Base-by-base conservation (phyloP, 176 grass and related monocot species). In the Eragrostis nindensis region DNA sequence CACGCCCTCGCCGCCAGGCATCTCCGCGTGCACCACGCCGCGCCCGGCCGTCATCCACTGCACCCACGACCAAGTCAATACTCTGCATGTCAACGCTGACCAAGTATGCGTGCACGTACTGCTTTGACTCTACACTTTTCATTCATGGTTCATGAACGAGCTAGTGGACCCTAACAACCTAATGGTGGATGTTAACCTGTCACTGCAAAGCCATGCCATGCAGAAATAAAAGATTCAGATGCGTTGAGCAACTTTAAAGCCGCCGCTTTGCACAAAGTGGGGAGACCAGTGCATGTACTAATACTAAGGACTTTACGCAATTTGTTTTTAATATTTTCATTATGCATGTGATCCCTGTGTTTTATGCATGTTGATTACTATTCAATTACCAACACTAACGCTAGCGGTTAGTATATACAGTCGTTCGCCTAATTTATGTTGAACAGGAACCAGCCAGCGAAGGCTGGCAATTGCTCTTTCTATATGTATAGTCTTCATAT, bases 41-140 rank as follows among this genome's bases (percentile, higher is more conserved):
- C 95, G 92, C 67, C 95, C 95, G 18, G 87, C 95, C 25, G 92
- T 98, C 95, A 92, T 89, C 95, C 92, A 98, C 92, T 97, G 82
- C 75, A 62, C 3, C 8, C 5, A 63, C 26, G 25, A 8, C 30
- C 1, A 54, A 5, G 53, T 61, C 39, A 76, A 41, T 61, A 47
- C 54, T 57, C n/a, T 42, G 43, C 54, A 62, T 62, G 74, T 27
- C 40, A 76, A 76, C 74, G 42, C 55, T 63, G 26, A 63, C 61
- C 71, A 55, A 38, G 40, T 19, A 47, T 47, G 45, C 45, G 3
- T 43, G 43, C 43, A 54, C 49, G 38, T 43, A 69, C 10, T 45
- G 4, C 53, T 43, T 40, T 76, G 74, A 76, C 55, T 24, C 29
- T 44, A 42, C 3, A 60, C 41, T 26, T 5, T 44, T n/a, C 21